Conservation (phyloP, 2,329 filamentous ascomycete species). For the Tricladium varicosporioides region DNA sequence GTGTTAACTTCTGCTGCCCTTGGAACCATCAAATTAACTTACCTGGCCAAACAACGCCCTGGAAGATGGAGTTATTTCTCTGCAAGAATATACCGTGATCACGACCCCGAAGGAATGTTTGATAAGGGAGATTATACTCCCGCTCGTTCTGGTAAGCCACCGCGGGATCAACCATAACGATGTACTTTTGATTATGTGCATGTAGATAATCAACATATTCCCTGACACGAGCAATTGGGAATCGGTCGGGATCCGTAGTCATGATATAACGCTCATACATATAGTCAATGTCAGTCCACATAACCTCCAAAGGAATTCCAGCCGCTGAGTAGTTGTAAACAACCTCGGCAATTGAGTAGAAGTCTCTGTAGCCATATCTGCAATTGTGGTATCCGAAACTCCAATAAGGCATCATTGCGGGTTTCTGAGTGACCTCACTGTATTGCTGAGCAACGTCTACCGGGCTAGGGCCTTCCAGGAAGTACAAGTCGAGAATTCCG, state of each 20-base stretch:
- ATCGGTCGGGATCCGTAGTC: conserved; percentile 53
- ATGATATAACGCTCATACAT: conserved; percentile 49
- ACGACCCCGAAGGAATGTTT: conserved; percentile 44
- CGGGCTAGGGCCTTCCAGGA: conserved; percentile 57
- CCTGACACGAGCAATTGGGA: conserved; percentile 59
- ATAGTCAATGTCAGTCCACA: conserved; percentile 67
- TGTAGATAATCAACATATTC: conserved; percentile 68
- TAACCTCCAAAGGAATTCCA: conserved; percentile 65
- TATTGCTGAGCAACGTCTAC: conserved; percentile 59
- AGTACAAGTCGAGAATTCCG: conserved; percentile 72
- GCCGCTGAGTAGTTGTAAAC: conserved; percentile 66
- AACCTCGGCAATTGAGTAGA: conserved; percentile 65
- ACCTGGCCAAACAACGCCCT: conserved; percentile 71
- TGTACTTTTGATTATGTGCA: conserved; percentile 63
- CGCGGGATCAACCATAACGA: conserved; percentile 77
- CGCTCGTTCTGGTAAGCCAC: conserved; percentile 50
- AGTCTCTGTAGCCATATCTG: conserved; percentile 60
- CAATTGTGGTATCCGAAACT: conserved; percentile 62
- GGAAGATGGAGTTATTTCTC: conserved; percentile 54
- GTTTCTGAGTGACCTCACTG: conserved; percentile 52
- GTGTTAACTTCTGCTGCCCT: background rate
- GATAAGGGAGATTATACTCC: conserved; percentile 48
- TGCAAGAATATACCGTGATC: background rate
- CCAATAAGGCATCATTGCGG: conserved; percentile 65
- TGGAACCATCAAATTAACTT: background rate